These are phyloP conservation scores for Hordeum pubiflorum DNA, from an alignment of 202 grass and related monocot species.

Conservation along the genomic window DNA sequence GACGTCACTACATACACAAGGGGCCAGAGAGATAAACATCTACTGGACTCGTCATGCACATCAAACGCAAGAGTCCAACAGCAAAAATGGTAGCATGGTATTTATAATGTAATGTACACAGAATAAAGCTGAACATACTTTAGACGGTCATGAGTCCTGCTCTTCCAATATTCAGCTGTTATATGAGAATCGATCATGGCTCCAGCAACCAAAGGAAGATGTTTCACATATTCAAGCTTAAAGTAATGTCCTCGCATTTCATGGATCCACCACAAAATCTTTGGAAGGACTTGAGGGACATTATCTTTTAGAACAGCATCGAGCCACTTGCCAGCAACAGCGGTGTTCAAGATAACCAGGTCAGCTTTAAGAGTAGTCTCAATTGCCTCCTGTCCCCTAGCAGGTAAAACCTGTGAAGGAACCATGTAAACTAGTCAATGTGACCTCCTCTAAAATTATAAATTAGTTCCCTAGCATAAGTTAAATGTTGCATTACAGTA, in stretches of 20 bases:
- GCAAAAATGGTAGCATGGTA: not conserved
- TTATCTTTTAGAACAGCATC: conserved; percentile 73
- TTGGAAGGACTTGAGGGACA: conserved; percentile 73
- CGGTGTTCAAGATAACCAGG: conserved; percentile 87
- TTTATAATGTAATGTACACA: conserved; percentile 12
- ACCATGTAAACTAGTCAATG: conserved; percentile 2
- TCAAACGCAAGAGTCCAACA: not conserved
- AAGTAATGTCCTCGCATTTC: conserved; percentile 99
- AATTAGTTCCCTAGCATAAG: not conserved
- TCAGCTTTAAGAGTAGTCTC: conserved; percentile 72
- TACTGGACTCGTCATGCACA: not conserved
- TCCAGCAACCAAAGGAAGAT: conserved; percentile 83
- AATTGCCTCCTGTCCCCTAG: conserved; percentile 64
- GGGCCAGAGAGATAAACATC: conserved; percentile 5
- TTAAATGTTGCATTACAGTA: not conserved
- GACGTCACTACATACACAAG: not conserved
- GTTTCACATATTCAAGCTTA: conserved; percentile 85
- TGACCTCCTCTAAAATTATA: not conserved
- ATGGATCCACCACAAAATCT: conserved; percentile 99
- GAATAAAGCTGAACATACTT: conserved; percentile 55
- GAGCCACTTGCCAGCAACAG: conserved; percentile 93
- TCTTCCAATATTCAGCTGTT: conserved; percentile 93
- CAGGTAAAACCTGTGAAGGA: conserved; percentile 54
- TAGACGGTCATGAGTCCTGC: conserved; percentile 70
- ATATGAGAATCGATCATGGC: conserved; percentile 93